phyloP scores from a whole-genome alignment of 192 early-diverging fungal genomes.

The Lunasporangiospora selenospora region DNA sequence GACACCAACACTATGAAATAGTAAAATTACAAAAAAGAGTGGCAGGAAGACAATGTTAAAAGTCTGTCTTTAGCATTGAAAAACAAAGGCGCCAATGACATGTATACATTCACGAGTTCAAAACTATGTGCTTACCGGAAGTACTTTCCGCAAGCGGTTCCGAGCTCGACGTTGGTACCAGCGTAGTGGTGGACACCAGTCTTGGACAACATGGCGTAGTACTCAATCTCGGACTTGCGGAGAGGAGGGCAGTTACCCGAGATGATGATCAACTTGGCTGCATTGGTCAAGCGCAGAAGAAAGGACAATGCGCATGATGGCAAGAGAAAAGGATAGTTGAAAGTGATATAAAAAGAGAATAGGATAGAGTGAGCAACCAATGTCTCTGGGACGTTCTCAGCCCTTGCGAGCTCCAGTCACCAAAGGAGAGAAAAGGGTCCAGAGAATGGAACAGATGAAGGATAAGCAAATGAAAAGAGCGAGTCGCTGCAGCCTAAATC shows the following conservation, averaged over 20 bases:
- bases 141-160: slow-evolving; percentile 99
- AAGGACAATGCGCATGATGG: slow-evolving; percentile 13
- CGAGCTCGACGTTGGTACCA: slow-evolving; percentile 99
- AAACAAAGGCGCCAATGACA: neutral
- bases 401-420: slow-evolving; percentile 52
- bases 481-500: too few relatives aligned
- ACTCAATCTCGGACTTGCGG: slow-evolving; percentile 99
- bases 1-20: slow-evolving; percentile 58
- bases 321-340: slow-evolving; percentile 2
- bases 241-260: slow-evolving; percentile 99
- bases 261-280: slow-evolving; percentile 98
- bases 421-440: slow-evolving; percentile 33
- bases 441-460: neutral
- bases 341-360: slow-evolving; percentile 4
- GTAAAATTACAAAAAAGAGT: slow-evolving; percentile 9
- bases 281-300: neutral
- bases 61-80: neutral
- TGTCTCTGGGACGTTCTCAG: slow-evolving; percentile 51
- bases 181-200: slow-evolving; percentile 99
- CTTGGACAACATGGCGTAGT: slow-evolving; percentile 99
- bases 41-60: slow-evolving; percentile 47
- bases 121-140: slow-evolving; percentile 70
- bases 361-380: slow-evolving; percentile 27
- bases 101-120: neutral
- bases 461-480: neutral